phyloP scores from a whole-genome alignment of 495 filamentous ascomycete species.

The Annulohypoxylon maeteangense region DNA sequence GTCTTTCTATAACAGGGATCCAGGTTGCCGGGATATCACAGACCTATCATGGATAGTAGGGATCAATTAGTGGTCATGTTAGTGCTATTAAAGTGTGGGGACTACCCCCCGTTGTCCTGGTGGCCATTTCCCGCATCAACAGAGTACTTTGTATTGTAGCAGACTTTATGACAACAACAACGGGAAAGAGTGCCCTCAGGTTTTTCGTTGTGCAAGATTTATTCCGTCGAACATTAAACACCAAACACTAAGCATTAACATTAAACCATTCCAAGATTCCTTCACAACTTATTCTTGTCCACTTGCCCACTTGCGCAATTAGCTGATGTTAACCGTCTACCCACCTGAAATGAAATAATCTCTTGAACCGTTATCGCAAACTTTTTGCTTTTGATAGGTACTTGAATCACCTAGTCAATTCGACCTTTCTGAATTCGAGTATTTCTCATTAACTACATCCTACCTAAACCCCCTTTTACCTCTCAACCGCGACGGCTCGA shows the following conservation, averaged over 20 bases:
- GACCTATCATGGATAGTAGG: slow-evolving; percentile 30
- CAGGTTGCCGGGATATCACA: slow-evolving; percentile 15
- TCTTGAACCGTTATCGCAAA: slow-evolving; percentile 27
- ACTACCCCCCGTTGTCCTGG: slow-evolving; percentile 39
- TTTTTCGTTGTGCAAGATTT: background rate
- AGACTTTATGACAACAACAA: slow-evolving; percentile 39
- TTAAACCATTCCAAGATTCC: too few relatives aligned
- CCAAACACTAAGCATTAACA: background rate
- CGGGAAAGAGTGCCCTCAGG: background rate
- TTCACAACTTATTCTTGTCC: background rate
- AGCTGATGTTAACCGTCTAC: background rate
- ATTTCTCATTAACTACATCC: background rate
- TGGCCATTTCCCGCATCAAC: slow-evolving; percentile 43
- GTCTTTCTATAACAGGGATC: slow-evolving; percentile 8
- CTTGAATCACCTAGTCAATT: slow-evolving; percentile 22
- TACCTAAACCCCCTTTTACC: slow-evolving; percentile 19
- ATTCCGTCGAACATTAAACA: background rate
- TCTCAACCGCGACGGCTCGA: slow-evolving; percentile 8
- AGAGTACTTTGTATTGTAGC: slow-evolving; percentile 13
- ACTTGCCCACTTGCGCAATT: slow-evolving; percentile 15
- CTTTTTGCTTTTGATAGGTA: slow-evolving; percentile 2
- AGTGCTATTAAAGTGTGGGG: slow-evolving; percentile 20
- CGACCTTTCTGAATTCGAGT: slow-evolving; percentile 27
- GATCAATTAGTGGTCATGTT: slow-evolving; percentile 22
- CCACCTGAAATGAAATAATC: slow-evolving; percentile 12